phyloP scores from a whole-genome alignment of 2,329 filamentous ascomycete species.

The Cladosporium halotolerans region DNA sequence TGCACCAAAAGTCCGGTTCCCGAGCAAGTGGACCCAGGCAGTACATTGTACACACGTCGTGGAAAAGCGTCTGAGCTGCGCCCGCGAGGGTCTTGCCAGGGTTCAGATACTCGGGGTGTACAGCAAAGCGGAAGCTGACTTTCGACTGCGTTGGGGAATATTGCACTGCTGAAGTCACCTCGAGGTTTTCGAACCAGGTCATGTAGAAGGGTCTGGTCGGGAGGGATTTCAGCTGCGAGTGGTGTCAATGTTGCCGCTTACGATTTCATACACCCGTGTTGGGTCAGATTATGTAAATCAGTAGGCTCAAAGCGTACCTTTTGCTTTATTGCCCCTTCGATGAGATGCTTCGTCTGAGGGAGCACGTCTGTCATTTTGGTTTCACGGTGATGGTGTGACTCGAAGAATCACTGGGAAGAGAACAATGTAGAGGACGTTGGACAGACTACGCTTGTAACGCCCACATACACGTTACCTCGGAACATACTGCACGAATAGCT shows the following conservation, averaged over 20 bases:
- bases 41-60: conserved; percentile 16
- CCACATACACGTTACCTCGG: too few species aligned
- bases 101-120: conserved; percentile 21
- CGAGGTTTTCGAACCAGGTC: neutral
- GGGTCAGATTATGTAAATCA: too few species aligned
- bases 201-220: neutral
- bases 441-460: too few species aligned
- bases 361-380: neutral
- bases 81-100: conserved; percentile 21
- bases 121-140: conserved; percentile 16
- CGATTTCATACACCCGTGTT: neutral
- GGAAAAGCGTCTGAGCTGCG: conserved; percentile 18
- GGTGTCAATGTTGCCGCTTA: neutral
- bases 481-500: too few species aligned
- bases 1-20: conserved; percentile 15
- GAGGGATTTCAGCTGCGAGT: neutral
- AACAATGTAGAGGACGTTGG: too few species aligned
- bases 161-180: neutral
- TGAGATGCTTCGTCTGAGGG: neutral
- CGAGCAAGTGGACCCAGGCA: neutral
- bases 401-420: too few species aligned
- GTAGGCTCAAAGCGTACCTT: neutral
- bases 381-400: too few species aligned
- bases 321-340: neutral
- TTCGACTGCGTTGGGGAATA: neutral